Evolutionary conservation across 257 asterid species (phyloP), one percentile per base, ranked within the genome.

Genomic region (Primulina eburnea): DNA sequence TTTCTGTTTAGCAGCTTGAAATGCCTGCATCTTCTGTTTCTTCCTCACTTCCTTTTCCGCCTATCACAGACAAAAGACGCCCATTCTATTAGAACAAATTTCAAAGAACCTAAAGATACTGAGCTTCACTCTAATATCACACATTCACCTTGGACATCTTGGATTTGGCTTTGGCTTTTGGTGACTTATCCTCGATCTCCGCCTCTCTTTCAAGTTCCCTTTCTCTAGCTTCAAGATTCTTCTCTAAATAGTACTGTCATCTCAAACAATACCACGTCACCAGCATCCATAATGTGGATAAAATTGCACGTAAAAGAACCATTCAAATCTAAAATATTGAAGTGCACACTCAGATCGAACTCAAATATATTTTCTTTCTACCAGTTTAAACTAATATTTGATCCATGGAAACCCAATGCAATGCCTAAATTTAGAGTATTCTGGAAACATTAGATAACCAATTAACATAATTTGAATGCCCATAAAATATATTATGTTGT

Each of bases 161-260:
- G 76, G 99, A 89, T 79, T 94, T 94, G 30, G 99, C 96, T 88
- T 91, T 94, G 7, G 89, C 88, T 80, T 94, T 94, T 1, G 99
- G 96, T 70, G 97, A 80, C 81, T 87, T 89, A 47, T 88, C 97
- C 64, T 94, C 97, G 2, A 94, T 79, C 87, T 94, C 99, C 20
- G 95, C 99, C 83, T 94, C 97, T n/a, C 99, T 85, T 77, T 94
- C 99, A n/a, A 91, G 91, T 78, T 83, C 97, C 80, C 81, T 88
- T 61, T 83, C 83, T 77, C 99, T 88, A 20, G 97, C 97, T 74
- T 94, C 99, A 60, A 94, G 89, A 79, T 94, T 94, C 87, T 89
- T 94, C 95, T 94, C 99, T 80, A 94, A 79, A 77, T 94, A 94
- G 76, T 91, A 94, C 99, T 94, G 96, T 40, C 16, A 21, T 28